Percentiles rank a stretch among this genome's conserved stretches.
Conservation (phyloP, 441 rosid species). For the Metrosideros polymorpha region DNA sequence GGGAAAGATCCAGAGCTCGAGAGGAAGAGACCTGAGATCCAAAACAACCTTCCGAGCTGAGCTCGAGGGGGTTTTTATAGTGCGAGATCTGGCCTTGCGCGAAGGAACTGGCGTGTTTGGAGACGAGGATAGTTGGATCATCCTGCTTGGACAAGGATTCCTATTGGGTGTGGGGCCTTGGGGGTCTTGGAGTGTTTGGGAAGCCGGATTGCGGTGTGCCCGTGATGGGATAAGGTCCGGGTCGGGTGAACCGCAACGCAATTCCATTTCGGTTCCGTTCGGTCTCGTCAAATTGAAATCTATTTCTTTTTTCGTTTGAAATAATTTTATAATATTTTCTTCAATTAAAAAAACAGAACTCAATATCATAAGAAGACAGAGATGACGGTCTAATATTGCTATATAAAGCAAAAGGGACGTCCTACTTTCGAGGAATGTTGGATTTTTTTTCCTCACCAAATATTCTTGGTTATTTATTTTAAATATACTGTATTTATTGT, state of each 20-base stretch:
- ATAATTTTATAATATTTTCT: background rate
- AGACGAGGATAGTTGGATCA: background rate
- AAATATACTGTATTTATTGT: no score
- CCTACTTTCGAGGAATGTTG: background rate
- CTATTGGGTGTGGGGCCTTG: background rate
- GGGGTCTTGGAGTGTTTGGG: background rate
- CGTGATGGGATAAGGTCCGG: background rate
- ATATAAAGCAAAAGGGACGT: background rate
- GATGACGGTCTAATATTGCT: rapidly evolving
- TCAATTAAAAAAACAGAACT: no score
- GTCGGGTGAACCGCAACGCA: background rate
- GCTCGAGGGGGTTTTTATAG: background rate
- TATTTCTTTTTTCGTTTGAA: background rate
- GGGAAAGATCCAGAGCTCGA: background rate
- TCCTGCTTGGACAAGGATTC: background rate
- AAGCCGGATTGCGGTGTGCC: background rate
- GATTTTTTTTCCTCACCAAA: background rate
- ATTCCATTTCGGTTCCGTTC: background rate
- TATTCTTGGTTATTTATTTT: background rate
- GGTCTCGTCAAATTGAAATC: background rate
- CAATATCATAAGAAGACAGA: rapidly evolving
- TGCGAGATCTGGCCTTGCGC: background rate
- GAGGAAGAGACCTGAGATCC: background rate
- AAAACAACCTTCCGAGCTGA: rapidly evolving
- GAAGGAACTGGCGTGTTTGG: background rate